These are phyloP conservation scores for Venturia nashicola DNA, from an alignment of 2,329 filamentous ascomycete genomes.

Conservation along the genomic window DNA sequence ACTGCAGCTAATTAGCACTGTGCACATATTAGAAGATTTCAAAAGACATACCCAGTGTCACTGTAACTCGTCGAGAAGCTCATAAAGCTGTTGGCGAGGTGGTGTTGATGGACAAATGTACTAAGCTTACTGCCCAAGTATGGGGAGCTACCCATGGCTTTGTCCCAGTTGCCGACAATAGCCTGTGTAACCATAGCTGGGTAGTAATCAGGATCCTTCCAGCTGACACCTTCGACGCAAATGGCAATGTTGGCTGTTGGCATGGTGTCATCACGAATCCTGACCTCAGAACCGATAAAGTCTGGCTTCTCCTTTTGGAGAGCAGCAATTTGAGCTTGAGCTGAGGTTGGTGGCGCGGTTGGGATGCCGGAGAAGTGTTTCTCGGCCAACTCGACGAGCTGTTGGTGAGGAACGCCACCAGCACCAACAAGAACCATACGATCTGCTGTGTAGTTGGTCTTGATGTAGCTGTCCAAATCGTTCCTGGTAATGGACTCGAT, in stretches of 20 bases:
- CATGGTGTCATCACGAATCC: slow-evolving; percentile 92
- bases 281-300: slow-evolving; percentile 92
- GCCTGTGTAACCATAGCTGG: slow-evolving; percentile 94
- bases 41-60: slow-evolving; percentile 72
- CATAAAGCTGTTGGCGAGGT: slow-evolving; percentile 99
- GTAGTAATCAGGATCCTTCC: slow-evolving; percentile 99
- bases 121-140: slow-evolving; percentile 98
- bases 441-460: slow-evolving; percentile 98
- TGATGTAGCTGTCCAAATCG: slow-evolving; percentile 92
- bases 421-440: slow-evolving; percentile 97
- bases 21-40: not conserved
- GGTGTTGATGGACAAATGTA: slow-evolving; percentile 84
- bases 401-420: slow-evolving; percentile 83
- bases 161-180: slow-evolving; percentile 99
- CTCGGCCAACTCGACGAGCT: slow-evolving; percentile 92
- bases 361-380: slow-evolving; percentile 83
- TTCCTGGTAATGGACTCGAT: slow-evolving; percentile 89
- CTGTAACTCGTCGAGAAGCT: slow-evolving; percentile 99
- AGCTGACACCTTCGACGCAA: slow-evolving; percentile 98
- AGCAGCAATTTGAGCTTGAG: slow-evolving; percentile 58
- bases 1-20: slow-evolving; percentile 35
- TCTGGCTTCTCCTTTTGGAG: slow-evolving; percentile 77
- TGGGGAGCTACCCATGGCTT: slow-evolving; percentile 92
- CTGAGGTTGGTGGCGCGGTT: slow-evolving; percentile 59
- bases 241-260: slow-evolving; percentile 96